Evolutionary conservation across 495 filamentous ascomycete genomes (phyloP).

Genomic region (Usnea hakonensis): DNA sequence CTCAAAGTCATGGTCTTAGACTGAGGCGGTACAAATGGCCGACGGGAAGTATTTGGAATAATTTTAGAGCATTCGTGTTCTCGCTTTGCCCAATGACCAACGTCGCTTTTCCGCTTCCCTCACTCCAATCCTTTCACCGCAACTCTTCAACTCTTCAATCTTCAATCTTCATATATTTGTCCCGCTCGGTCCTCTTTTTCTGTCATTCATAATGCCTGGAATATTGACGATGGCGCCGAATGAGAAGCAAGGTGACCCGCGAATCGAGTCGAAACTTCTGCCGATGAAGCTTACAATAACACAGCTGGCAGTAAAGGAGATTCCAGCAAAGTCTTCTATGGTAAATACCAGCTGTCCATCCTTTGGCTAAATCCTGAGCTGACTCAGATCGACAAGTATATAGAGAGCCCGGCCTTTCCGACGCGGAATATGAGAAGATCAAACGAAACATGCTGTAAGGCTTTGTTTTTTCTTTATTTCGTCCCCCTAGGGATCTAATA

Average conservation of each 20-base stretch:
- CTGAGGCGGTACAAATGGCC: conserved; percentile 1
- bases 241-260: background rate
- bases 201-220: background rate
- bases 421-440: background rate
- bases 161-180: background rate
- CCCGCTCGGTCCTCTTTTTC: background rate
- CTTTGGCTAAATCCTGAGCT: background rate
- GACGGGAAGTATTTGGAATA: conserved; percentile 1
- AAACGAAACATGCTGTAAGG: conserved; percentile 1
- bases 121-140: background rate
- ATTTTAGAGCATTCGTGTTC: background rate
- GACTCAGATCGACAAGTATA: background rate
- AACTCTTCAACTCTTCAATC: background rate
- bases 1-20: background rate
- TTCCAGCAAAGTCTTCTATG: background rate
- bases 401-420: background rate
- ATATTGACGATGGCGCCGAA: background rate
- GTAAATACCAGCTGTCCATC: background rate
- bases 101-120: background rate
- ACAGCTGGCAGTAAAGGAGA: background rate
- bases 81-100: background rate
- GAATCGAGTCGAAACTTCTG: no score
- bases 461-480: background rate
- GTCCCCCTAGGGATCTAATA: background rate
- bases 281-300: background rate